phyloP scores from a whole-genome alignment of 2,329 filamentous ascomycete species.

The Coleophoma crateriformis region DNA sequence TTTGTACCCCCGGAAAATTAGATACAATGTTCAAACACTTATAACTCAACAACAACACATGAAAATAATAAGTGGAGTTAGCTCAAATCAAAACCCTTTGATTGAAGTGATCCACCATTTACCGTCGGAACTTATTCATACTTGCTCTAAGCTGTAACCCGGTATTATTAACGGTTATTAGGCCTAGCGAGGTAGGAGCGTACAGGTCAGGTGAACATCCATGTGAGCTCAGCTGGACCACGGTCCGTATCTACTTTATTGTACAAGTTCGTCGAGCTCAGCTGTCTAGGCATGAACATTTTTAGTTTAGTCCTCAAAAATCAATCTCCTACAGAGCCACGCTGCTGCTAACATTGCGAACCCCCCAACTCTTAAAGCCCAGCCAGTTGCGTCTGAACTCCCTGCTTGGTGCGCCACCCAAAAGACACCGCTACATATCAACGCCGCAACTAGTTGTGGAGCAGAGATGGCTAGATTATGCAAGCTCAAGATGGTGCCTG shows the following conservation, averaged over 20 bases:
- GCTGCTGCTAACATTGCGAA: conserved; percentile 3
- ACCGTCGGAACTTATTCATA: no score
- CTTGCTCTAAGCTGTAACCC: no score
- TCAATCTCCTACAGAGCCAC: neutral
- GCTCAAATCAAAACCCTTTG: no score
- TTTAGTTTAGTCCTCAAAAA: neutral
- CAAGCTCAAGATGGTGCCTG: conserved; percentile 4
- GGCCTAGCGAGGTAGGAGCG: neutral
- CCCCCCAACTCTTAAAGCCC: conserved; percentile 5
- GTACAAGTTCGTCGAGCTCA: neutral
- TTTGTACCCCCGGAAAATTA: no score
- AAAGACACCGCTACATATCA: conserved; percentile 4
- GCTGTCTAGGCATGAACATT: neutral
- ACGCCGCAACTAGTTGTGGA: conserved; percentile 9
- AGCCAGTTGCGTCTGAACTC: conserved; percentile 1
- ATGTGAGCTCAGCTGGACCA: neutral
- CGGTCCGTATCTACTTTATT: no score
- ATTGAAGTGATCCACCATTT: no score
- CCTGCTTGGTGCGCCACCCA: neutral
- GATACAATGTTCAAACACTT: no score
- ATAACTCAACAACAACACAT: no score
- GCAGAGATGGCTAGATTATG: conserved; percentile 11
- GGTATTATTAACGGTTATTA: neutral
- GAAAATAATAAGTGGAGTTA: no score
- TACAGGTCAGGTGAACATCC: neutral